Evolutionary conservation across 352 stramenopile genomes (phyloP), one percentile per base, ranked within the genome.

Genomic region (Albugo laibachii): DNA sequence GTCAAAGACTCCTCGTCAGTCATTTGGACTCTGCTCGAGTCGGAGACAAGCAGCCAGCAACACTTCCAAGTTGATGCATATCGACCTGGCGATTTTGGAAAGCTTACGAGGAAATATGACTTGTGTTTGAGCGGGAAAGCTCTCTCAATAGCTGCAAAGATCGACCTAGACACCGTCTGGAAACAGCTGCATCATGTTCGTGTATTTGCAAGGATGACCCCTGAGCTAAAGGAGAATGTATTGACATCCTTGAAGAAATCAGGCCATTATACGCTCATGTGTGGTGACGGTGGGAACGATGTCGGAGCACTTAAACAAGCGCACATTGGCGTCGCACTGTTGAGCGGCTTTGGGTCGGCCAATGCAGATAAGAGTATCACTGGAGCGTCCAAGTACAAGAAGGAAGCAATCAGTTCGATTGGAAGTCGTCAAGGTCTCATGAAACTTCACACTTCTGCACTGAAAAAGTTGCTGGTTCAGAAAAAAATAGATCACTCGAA

Each of bases 231-330:
- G 61, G 94, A 98, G 71, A 80, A 81, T 49, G 79, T 98, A 14
- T 61, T 99, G 46, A 92, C 84, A 10, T 82, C 80, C 11, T 69
- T 98, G n/a, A 98, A 98, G 68, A 77, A 69, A 14, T 64, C 74
- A 24, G 94, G 94, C 0, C 66, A 84, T 45, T 69, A 85, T 47
- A 97, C 91, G 19, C 69, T 98, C 14, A 98, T 98, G 93, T 99
- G 95, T 47, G 95, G 95, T 49, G 95, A 99, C 53, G 95, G 95
- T 47, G 95, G 84, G 13, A 99, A 99, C 59, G 96, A 99, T 66
- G 87, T 98, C 5, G 92, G 92, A 44, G 89, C 89, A 2, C 60
- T 97, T 27, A 97, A 96, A 61, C 86, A 96, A 54, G 79, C 79
- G 20, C 73, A 93, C 48, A 80, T 93, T 62, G 80, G 80, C 46